Percentiles rank a stretch among this genome's conserved stretches.
Conservation (phyloP, 768 basidiomycete species). For the Russula foetens region DNA sequence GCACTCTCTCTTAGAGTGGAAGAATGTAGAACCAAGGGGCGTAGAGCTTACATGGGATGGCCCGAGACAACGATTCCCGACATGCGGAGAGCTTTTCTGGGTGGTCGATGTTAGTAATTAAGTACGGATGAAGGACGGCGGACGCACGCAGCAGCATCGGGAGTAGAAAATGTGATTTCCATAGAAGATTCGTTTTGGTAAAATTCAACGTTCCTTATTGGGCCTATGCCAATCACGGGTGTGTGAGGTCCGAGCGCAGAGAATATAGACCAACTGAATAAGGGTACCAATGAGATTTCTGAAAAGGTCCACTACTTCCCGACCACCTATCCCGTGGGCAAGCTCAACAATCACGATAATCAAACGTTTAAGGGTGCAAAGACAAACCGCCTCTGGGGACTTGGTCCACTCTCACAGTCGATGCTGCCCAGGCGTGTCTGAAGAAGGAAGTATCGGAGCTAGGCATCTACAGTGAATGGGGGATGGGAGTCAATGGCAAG, state of each 20-base stretch:
- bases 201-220: constrained; percentile 7
- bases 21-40: background rate
- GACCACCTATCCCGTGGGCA: constrained; percentile 27
- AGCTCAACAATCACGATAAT: background rate
- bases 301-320: constrained; percentile 50
- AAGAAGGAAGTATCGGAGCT: constrained; percentile 9
- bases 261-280: constrained; percentile 11
- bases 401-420: constrained; percentile 17
- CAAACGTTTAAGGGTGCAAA: background rate
- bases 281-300: constrained; percentile 47
- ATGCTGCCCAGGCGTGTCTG: constrained; percentile 7
- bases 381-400: constrained; percentile 14
- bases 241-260: background rate
- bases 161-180: constrained; percentile 46
- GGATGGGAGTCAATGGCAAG: background rate
- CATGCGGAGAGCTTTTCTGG: constrained; percentile 61
- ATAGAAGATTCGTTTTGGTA: constrained; percentile 31
- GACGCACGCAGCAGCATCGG: constrained; percentile 46
- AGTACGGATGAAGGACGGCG: constrained; percentile 1
- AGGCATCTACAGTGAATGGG: background rate
- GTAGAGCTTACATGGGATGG: constrained; percentile 43
- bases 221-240: constrained; percentile 2
- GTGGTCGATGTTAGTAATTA: background rate
- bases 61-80: constrained; percentile 52
- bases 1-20: background rate